phyloP scores from a whole-genome alignment of 176 grass and related monocot genomes.

The Saccharum officinarum region DNA sequence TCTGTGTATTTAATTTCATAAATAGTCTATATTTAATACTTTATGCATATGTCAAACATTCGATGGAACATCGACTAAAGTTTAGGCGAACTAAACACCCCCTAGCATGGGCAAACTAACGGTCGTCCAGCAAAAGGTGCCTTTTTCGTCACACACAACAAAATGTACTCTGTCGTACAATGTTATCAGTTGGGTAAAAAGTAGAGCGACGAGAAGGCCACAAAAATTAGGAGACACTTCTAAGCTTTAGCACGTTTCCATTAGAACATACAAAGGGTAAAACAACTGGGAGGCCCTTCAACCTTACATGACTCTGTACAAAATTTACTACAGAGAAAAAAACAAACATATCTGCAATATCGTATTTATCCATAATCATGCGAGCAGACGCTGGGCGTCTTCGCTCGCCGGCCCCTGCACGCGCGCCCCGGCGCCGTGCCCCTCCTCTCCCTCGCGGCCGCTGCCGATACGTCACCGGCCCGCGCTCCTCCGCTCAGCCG shows the following conservation, averaged over 20 bases:
- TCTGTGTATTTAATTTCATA: too few relatives aligned
- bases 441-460: too few relatives aligned
- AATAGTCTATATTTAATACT: too few relatives aligned
- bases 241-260: slow-evolving; percentile 23
- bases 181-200: background rate
- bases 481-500: too few relatives aligned
- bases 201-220: background rate
- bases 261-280: slow-evolving; percentile 4
- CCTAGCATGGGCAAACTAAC: background rate
- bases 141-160: background rate
- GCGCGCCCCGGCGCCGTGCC: too few relatives aligned
- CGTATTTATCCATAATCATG: slow-evolving; percentile 27
- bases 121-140: background rate
- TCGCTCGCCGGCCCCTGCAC: too few relatives aligned
- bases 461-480: too few relatives aligned
- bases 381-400: too few relatives aligned
- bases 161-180: background rate
- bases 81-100: too few relatives aligned
- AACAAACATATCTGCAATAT: slow-evolving; percentile 43
- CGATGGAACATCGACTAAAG: too few relatives aligned
- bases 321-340: background rate
- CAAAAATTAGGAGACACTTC: background rate
- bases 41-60: too few relatives aligned
- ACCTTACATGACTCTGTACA: slow-evolving; percentile 44
- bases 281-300: background rate